These are phyloP conservation scores for Colletotrichum sp. DNA, from an alignment of 2,329 filamentous ascomycete genomes.

Conservation along the genomic window DNA sequence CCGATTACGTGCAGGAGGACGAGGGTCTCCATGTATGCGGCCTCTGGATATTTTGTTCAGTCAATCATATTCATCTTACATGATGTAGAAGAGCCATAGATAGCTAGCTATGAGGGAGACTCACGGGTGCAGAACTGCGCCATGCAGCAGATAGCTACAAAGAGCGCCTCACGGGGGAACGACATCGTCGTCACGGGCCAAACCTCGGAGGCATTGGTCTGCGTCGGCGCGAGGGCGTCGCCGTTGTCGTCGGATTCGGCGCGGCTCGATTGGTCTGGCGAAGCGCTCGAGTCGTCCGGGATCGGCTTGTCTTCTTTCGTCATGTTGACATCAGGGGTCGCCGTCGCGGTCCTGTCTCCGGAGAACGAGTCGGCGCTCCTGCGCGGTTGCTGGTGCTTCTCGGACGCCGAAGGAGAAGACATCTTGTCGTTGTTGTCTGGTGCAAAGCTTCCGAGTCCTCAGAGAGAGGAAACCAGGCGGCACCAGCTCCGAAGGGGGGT, in stretches of 20 bases:
- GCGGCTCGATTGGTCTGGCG: background rate
- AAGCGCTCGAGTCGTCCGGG: background rate
- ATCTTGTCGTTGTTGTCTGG: background rate
- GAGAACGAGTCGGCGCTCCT: background rate
- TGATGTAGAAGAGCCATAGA: constrained; percentile 8
- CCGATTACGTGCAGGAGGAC: constrained; percentile 13
- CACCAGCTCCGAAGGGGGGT: background rate
- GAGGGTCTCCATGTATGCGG: constrained; percentile 29
- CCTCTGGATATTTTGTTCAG: constrained; percentile 32
- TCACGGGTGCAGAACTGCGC: constrained; percentile 28
- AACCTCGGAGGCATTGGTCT: background rate
- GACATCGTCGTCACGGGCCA: constrained; percentile 20
- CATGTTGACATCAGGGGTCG: constrained; percentile 5
- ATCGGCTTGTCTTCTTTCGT: background rate
- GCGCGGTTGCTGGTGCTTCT: background rate
- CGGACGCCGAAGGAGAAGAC: background rate
- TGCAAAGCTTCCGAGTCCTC: background rate
- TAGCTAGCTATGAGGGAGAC: background rate
- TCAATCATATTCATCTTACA: too few relatives aligned
- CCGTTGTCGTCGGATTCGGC: background rate
- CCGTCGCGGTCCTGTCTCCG: constrained; percentile 3
- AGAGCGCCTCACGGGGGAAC: constrained; percentile 35
- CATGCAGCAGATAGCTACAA: constrained; percentile 49
- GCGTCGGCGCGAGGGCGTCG: background rate
- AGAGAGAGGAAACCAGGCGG: background rate